These are phyloP conservation scores for Tremella fuciformis DNA, from an alignment of 768 basidiomycete species.

Conservation along the genomic window DNA sequence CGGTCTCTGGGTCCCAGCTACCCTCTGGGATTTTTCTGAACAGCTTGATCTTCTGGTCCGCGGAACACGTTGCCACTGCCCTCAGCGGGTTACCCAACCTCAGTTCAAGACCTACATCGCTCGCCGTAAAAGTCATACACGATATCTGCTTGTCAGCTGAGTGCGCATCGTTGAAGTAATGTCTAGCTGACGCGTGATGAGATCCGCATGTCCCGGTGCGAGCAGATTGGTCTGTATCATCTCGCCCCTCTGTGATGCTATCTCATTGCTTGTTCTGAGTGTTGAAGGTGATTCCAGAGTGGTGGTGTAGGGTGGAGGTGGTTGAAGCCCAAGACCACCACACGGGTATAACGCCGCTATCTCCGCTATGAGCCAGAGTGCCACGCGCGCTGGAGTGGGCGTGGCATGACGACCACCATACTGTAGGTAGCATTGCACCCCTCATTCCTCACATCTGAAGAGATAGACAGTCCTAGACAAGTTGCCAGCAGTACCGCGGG, in stretches of 20 bases:
- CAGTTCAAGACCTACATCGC: slow-evolving; percentile 38
- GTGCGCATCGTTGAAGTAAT: slow-evolving; percentile 31
- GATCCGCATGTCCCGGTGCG: slow-evolving; percentile 43
- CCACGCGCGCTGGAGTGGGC: not conserved
- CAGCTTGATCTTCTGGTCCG: slow-evolving; percentile 63
- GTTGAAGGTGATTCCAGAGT: not conserved
- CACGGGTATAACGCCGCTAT: slow-evolving; percentile 2
- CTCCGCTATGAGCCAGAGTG: not conserved
- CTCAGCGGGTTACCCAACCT: slow-evolving; percentile 1
- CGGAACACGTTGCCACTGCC: slow-evolving; percentile 50
- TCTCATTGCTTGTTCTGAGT: not conserved
- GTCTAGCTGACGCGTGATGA: slow-evolving; percentile 39
- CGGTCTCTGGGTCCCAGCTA: slow-evolving; percentile 74
- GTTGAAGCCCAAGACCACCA: not conserved
- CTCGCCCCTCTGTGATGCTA: not conserved
- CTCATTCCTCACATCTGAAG: no score
- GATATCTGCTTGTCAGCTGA: slow-evolving; percentile 57
- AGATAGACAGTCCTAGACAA: no score
- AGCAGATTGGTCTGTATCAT: slow-evolving; percentile 47
- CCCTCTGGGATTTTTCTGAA: slow-evolving; percentile 75
- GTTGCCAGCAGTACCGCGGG: no score
- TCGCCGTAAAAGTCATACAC: slow-evolving; percentile 85
- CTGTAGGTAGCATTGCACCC: no score
- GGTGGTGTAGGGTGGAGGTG: not conserved
- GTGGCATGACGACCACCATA: no score